Base-by-base conservation (phyloP, 129 eudicot species). In the Smallanthus sonchifolius region DNA sequence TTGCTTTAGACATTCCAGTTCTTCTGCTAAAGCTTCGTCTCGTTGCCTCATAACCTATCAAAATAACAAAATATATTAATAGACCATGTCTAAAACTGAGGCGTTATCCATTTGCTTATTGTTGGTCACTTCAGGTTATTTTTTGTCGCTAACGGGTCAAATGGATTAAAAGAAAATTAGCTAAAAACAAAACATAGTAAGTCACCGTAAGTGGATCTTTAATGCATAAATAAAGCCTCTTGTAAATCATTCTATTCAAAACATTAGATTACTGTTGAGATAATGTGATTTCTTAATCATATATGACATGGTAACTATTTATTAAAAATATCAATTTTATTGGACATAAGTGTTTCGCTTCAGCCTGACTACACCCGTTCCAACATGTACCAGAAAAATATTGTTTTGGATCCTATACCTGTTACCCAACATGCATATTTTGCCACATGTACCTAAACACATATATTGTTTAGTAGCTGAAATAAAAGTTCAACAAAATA, bases 11-110 rank as follows among this genome's bases (percentile, higher is more conserved):
- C 67, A 70, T 85, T 87, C 96, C 42, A 95, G 73, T 71, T 95
- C 96, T 74, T 84, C 83, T 28, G 85, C 87, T 61, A 91, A 83
- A 60, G 83, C 90, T 42, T 90, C 92, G 35, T 91, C 92, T 55
- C 91, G 82, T 80, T 80, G 81, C 82, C 87, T 87, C 85, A 91
- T 15, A 43, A 73, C 86, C 99, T 94, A 72, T 36, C 67, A 39
- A 59, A 59, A 55, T 20, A 55, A 20, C 6, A 6, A 8, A 19
- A 16, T 5, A 55, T 56, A 7, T 55, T 55, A 56, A 7, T 6
- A 20, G 15, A 56, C 6, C 15, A 20, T 20, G 65, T 28, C 44
- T 34, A 7, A 45, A 11, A 32, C 28, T 11, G 17, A 59, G 38
- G 34, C 6, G 65, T 30, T 10, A 61, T 35, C 67, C 43, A 61